Evolutionary conservation across 768 basidiomycete species (phyloP).

Genomic region (Suillus lakei): DNA sequence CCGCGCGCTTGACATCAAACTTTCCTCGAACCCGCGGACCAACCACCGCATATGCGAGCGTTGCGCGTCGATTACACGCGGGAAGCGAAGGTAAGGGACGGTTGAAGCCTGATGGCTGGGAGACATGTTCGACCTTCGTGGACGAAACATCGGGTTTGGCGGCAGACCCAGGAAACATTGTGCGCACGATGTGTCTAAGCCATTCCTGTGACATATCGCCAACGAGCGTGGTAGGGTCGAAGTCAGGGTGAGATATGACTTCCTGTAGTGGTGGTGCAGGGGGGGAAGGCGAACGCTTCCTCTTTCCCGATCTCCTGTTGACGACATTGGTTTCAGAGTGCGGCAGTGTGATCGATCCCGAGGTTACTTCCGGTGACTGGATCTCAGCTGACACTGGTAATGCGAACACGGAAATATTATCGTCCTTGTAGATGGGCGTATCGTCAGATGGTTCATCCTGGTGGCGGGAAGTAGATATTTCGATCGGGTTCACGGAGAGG

Average conservation of each 20-base stretch:
- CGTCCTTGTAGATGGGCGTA: conserved; percentile 60
- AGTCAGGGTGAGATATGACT: conserved; percentile 17
- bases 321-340: conserved; percentile 8
- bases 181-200: not conserved
- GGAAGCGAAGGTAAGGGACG: not conserved
- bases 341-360: not conserved
- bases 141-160: not conserved
- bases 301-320: conserved; percentile 31
- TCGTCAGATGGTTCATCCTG: conserved; percentile 31
- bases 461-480: conserved; percentile 40
- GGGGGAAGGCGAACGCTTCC: conserved; percentile 49
- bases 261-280: conserved; percentile 21
- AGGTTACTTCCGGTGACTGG: not conserved
- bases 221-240: not conserved
- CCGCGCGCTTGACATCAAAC: conserved; percentile 1
- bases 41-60: not conserved
- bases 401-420: conserved; percentile 65
- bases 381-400: conserved; percentile 46
- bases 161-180: conserved; percentile 3
- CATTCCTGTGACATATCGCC: not conserved
- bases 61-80: not conserved
- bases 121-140: not conserved
- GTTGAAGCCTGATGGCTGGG: not conserved
- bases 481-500: conserved; percentile 50
- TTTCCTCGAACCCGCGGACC: not conserved